Percentiles rank a stretch among this genome's conserved stretches.
Conservation (phyloP, 306 rosid genomes). For the Sicyos edulis region DNA sequence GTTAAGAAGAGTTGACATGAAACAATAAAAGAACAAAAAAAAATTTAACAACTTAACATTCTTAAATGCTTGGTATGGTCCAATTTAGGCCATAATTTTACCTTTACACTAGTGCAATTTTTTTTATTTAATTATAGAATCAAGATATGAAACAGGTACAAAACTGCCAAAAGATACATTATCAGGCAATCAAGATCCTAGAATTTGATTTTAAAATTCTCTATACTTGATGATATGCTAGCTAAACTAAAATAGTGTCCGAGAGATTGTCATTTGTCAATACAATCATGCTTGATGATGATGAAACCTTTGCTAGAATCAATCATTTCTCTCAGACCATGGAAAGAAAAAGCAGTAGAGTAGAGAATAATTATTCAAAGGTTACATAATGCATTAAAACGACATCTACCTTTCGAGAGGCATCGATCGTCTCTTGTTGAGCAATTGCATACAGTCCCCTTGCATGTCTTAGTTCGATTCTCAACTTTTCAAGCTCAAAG, state of each 20-base stretch:
- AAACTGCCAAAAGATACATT: not conserved
- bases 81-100: not conserved
- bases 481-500: constrained; percentile 80
- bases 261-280: not conserved
- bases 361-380: not conserved
- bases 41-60: too few relatives aligned
- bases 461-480: constrained; percentile 77
- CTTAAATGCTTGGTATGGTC: not conserved
- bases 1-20: not conserved
- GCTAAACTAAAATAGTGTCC: not conserved
- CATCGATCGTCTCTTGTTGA: constrained; percentile 62
- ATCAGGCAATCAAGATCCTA: not conserved
- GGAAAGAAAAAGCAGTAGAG: constrained; percentile 7
- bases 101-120: not conserved
- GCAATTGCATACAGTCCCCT: constrained; percentile 83
- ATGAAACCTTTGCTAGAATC: not conserved
- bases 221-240: not conserved
- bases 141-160: not conserved
- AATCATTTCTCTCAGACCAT: not conserved
- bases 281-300: not conserved
- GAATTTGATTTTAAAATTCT: not conserved
- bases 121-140: not conserved
- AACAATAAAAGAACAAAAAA: too few relatives aligned
- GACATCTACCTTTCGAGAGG: constrained; percentile 59
- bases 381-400: not conserved